These are phyloP conservation scores for Nakataea oryzae DNA, from an alignment of 2,329 filamentous ascomycete genomes.

Conservation along the genomic window DNA sequence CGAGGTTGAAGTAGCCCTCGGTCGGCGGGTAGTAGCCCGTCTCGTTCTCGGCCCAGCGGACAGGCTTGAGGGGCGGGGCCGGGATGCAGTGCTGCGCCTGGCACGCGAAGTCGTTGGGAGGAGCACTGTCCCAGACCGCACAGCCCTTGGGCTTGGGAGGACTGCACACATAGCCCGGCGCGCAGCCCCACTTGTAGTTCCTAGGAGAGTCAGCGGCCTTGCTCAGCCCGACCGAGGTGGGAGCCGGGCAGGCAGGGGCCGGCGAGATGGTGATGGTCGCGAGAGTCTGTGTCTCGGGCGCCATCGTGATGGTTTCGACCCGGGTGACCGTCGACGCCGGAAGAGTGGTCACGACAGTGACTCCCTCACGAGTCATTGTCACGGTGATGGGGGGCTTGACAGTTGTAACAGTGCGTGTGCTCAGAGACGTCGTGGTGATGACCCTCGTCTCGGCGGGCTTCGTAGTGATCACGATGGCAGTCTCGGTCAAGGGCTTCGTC, in stretches of 20 bases:
- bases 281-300: constrained; percentile 4
- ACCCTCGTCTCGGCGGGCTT: not conserved
- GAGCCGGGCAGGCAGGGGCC: constrained; percentile 31
- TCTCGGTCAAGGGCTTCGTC: constrained; percentile 4
- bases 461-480: constrained; percentile 1
- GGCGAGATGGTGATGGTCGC: constrained; percentile 21
- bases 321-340: constrained; percentile 1
- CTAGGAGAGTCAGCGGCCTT: not conserved
- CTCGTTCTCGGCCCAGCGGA: constrained; percentile 31
- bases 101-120: constrained; percentile 35
- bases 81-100: constrained; percentile 30
- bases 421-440: not conserved
- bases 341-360: constrained; percentile 6
- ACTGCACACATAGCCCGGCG: constrained; percentile 40
- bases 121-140: constrained; percentile 38
- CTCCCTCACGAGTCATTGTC: constrained; percentile 2
- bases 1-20: constrained; percentile 53
- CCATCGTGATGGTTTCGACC: constrained; percentile 3
- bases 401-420: not conserved
- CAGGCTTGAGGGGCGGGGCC: constrained; percentile 23
- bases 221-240: constrained; percentile 17
- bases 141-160: constrained; percentile 37
- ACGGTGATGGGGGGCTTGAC: not conserved
- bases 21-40: constrained; percentile 41
- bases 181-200: constrained; percentile 41